Percentiles rank a stretch among this genome's conserved stretches.
These are phyloP conservation scores for Chrysosporium keratinophilum DNA, from an alignment of 2,329 filamentous ascomycete genomes.

Conservation along the genomic window DNA sequence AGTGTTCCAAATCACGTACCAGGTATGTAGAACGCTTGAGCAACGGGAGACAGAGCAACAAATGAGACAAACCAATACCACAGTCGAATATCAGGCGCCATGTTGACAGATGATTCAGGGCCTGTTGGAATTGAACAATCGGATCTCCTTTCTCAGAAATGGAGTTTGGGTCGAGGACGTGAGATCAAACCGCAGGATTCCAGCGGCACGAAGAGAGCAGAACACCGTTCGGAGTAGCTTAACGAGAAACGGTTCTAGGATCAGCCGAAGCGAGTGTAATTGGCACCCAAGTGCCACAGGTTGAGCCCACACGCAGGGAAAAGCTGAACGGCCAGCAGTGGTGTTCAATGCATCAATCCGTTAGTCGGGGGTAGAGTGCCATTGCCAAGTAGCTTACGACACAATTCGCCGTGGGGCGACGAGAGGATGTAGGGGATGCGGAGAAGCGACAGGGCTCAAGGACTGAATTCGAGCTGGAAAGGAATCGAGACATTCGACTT, in stretches of 20 bases:
- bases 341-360: constrained; percentile 5
- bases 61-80: constrained; percentile 33
- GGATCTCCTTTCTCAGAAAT: not conserved
- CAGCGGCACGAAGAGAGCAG: not conserved
- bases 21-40: constrained; percentile 72
- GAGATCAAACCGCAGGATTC: too few species aligned
- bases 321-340: not conserved
- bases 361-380: constrained; percentile 1
- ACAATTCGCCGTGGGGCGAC: not conserved
- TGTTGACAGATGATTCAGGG: constrained; percentile 9
- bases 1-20: constrained; percentile 45
- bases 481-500: not conserved
- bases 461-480: not conserved
- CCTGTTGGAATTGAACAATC: not conserved
- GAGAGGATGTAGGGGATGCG: not conserved
- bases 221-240: not conserved
- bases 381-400: constrained; percentile 8
- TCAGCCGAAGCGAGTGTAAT: constrained; percentile 39
- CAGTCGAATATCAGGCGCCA: constrained; percentile 20
- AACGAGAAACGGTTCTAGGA: not conserved
- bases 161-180: not conserved
- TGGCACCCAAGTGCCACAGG: constrained; percentile 42
- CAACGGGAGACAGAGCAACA: constrained; percentile 43
- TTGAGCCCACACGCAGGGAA: not conserved
- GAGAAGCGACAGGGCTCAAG: not conserved